Conservation (phyloP, 1,139 yeast genomes). For the Cylindricascospora bacillispora region DNA sequence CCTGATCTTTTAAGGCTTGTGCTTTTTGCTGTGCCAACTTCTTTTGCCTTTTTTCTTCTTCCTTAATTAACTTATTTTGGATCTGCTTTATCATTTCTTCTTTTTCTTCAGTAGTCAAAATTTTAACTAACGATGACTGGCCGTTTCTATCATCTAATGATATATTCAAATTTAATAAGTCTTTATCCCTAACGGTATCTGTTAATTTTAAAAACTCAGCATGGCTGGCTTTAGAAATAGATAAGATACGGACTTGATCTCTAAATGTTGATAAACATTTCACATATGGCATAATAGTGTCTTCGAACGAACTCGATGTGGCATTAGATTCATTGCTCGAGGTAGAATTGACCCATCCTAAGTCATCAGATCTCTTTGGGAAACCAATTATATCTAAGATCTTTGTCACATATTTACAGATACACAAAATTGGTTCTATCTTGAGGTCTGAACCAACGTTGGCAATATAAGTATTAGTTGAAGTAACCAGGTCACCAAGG, state of each 20-base stretch:
- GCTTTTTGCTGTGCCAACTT: slow-evolving; percentile 31
- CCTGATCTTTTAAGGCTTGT: slow-evolving; percentile 49
- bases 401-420: slow-evolving; percentile 58
- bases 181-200: slow-evolving; percentile 48
- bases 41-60: slow-evolving; percentile 36
- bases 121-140: slow-evolving; percentile 62
- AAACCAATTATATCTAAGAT: slow-evolving; percentile 68
- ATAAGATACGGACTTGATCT: slow-evolving; percentile 62
- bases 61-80: slow-evolving; percentile 45
- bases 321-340: slow-evolving; percentile 13
- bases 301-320: slow-evolving; percentile 39
- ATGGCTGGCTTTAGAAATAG: slow-evolving; percentile 50
- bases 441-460: slow-evolving; percentile 38
- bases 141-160: slow-evolving; percentile 81
- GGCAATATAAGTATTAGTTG: slow-evolving; percentile 59
- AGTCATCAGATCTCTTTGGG: slow-evolving; percentile 47
- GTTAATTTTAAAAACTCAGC: slow-evolving; percentile 44
- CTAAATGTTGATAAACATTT: slow-evolving; percentile 69
- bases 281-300: slow-evolving; percentile 63
- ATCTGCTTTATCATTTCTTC: slow-evolving; percentile 47
- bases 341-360: slow-evolving; percentile 64
- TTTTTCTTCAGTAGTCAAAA: slow-evolving; percentile 57
- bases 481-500: slow-evolving; percentile 55
- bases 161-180: slow-evolving; percentile 62
- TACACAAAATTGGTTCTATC: slow-evolving; percentile 52